Conservation (phyloP, 108 stramenopile genomes). For the Fragilaria radians region DNA sequence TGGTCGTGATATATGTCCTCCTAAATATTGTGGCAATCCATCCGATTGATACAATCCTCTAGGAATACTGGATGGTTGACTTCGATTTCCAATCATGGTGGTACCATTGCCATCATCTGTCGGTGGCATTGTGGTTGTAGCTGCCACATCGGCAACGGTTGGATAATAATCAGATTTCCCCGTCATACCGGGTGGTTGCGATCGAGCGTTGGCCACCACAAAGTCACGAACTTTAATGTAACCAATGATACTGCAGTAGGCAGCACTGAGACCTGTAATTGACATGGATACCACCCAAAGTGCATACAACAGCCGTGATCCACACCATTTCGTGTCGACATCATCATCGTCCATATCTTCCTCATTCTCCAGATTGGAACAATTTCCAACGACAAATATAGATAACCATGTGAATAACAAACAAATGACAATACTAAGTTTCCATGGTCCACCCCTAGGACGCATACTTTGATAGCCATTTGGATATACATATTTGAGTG, state of each 20-base stretch:
- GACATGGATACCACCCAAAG: constrained; percentile 74
- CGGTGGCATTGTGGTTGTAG: background rate
- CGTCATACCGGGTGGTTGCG: constrained; percentile 51
- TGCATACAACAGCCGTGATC: constrained; percentile 50
- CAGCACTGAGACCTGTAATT: constrained; percentile 64
- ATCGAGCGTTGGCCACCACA: constrained; percentile 68
- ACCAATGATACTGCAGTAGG: constrained; percentile 80
- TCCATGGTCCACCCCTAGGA: constrained; percentile 78
- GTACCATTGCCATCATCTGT: background rate
- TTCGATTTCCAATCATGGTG: background rate
- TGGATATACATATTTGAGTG: constrained; percentile 74
- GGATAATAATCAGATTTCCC: constrained; percentile 72
- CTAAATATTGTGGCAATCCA: constrained; percentile 83
- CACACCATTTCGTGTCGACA: constrained; percentile 81
- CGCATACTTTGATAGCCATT: constrained; percentile 84
- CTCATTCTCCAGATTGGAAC: constrained; percentile 35
- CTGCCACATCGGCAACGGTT: constrained; percentile 28
- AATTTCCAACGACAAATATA: constrained; percentile 81
- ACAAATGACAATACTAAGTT: constrained; percentile 60
- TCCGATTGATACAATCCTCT: constrained; percentile 75
- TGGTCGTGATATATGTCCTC: constrained; percentile 76
- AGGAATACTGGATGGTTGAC: constrained; percentile 5
- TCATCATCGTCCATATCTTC: constrained; percentile 46
- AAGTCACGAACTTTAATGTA: constrained; percentile 83
- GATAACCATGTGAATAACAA: constrained; percentile 65